A percentile compares a stretch with the other conserved stretches of the same genome.
These are phyloP conservation scores for Pseudogymnoascus sp. DNA, from an alignment of 2,329 filamentous ascomycete species.

Conservation along the genomic window DNA sequence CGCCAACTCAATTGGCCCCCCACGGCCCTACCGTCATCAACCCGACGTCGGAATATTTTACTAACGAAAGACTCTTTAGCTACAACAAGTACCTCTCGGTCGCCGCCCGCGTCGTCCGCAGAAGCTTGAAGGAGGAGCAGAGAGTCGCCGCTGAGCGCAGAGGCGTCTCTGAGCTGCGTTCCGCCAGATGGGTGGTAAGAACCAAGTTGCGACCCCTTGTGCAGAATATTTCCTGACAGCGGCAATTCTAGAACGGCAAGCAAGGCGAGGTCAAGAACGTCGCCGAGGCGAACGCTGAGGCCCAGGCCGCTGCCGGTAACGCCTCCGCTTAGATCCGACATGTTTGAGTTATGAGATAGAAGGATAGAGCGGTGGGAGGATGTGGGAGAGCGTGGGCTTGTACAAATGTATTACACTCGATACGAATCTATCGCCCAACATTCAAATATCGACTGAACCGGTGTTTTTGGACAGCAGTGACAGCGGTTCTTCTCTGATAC, in stretches of 20 bases:
- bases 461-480: neutral
- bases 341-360: slow-evolving; percentile 9
- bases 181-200: slow-evolving; percentile 92
- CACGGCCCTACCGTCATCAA: neutral
- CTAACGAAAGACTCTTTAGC: slow-evolving; percentile 49
- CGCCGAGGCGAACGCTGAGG: slow-evolving; percentile 45
- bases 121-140: slow-evolving; percentile 93
- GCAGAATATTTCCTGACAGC: slow-evolving; percentile 18
- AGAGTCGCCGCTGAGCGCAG: slow-evolving; percentile 81
- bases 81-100: slow-evolving; percentile 99
- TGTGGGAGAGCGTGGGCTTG: slow-evolving; percentile 18
- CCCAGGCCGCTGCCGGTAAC: slow-evolving; percentile 21
- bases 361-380: neutral
- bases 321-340: slow-evolving; percentile 19
- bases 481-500: neutral
- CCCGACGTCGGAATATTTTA: slow-evolving; percentile 14
- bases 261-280: slow-evolving; percentile 79
- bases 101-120: slow-evolving; percentile 89
- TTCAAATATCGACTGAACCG: slow-evolving; percentile 3
- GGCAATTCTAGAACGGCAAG: slow-evolving; percentile 74
- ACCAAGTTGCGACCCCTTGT: slow-evolving; percentile 2
- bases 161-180: slow-evolving; percentile 81
- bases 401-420: slow-evolving; percentile 26
- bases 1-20: slow-evolving; percentile 20
- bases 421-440: slow-evolving; percentile 9